Base-by-base conservation (phyloP, 169 alveolate genomes). In the Plasmodium berghei region DNA sequence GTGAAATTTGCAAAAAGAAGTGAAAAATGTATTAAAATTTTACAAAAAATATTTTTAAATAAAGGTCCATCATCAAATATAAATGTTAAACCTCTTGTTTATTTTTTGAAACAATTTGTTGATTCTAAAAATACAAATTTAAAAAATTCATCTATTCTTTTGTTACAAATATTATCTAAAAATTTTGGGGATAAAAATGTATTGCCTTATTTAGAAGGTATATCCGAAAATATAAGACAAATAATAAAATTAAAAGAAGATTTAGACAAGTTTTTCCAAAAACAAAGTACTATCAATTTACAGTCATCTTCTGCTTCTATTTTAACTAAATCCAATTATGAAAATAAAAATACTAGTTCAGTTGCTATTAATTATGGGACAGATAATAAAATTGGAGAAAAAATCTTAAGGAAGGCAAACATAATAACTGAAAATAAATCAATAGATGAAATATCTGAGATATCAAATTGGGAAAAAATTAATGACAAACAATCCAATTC, bases 71-170 rank as follows among this genome's bases (percentile, higher is more conserved):
- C 26, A 22, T 64, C 91, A 2, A 45, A 40, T 40, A 73, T 85
- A 2, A 69, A 85, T 54, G 24, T 85, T 26, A 85, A 85, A 72
- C 70, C 34, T 56, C 69, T 85, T n/a, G 71, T 85, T 46, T 71
- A 58, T 48, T 85, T 85, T 48, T 45, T 85, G 20, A 85, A 85
- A 85, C 70, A 85, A 70, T 85, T 85, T 42, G 91, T 85, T 0
- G 91, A 85, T 54, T 85, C 91, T 5, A 85, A 85, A 46, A 85
- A 85, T 42, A 69, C 66, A 9, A 85, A 85, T 70, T 61, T 85
- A 42, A 85, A 54, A 59, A 85, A 85, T 28, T 2, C 91, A 9
- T 62, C 91, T 12, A 85, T 85, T 40, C 87, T 85, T 46, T 16
- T 85, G 59, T 52, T 85, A 73, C 91, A 85, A 70, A 62, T 85